phyloP scores from a whole-genome alignment of 495 filamentous ascomycete genomes.

The Tuber magnatum region DNA sequence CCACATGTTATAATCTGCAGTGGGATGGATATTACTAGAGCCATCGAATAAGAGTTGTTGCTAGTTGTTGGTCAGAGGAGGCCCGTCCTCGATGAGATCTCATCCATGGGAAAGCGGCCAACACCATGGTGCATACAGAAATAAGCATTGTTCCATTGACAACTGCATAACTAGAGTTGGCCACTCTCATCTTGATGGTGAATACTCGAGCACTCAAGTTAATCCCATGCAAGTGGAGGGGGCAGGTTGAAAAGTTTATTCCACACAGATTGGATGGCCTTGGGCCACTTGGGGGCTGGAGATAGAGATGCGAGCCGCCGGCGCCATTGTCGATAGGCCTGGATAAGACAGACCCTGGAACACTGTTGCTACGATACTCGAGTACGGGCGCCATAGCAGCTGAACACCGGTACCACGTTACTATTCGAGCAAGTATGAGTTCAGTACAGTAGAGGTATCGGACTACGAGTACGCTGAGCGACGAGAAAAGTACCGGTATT shows the following conservation, averaged over 20 bases:
- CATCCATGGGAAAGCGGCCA: background rate
- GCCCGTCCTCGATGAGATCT: slow-evolving; percentile 3
- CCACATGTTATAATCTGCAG: slow-evolving; percentile 3
- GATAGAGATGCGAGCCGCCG: background rate
- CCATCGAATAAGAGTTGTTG: background rate
- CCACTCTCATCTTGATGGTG: background rate
- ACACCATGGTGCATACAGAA: background rate
- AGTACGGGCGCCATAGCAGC: background rate
- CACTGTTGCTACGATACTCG: background rate
- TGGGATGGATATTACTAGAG: background rate
- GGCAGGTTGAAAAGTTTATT: background rate
- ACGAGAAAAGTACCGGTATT: background rate
- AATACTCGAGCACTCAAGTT: background rate
- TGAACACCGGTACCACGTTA: background rate
- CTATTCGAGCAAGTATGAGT: background rate
- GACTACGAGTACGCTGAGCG: background rate
- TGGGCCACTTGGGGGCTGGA: background rate
- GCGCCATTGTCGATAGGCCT: background rate
- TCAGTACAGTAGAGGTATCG: background rate
- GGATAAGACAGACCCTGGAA: background rate
- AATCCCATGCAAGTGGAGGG: background rate
- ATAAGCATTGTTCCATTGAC: background rate
- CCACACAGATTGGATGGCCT: background rate
- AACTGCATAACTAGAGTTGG: background rate
- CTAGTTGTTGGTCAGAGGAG: background rate